Evolutionary conservation across 768 basidiomycete species (phyloP), one percentile per base, ranked within the genome.

Genomic region (Hericium rajendrae): DNA sequence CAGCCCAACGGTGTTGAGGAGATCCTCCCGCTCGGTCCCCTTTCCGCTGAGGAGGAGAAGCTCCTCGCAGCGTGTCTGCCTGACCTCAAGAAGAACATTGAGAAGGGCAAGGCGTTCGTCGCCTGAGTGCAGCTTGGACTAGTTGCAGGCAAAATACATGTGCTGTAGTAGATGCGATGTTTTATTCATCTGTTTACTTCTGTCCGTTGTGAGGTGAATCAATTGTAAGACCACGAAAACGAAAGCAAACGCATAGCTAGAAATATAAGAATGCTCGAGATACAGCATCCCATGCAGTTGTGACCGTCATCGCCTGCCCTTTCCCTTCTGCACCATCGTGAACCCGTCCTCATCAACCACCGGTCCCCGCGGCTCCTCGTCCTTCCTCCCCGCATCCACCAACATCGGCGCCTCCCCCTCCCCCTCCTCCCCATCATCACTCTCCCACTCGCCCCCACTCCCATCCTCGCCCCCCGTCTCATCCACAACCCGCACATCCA

Each of bases 61-160:
- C 79, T 97, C 58, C 76, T 99, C 66, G 86, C 83, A 24, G 93
- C 86, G 37, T 91, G 88, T 78, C 70, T 94, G 66, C 91, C 91
- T 62, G 91, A 93, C 65, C 82, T 99, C 66, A 89, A 90, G 83
- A 94, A 90, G 85, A 97, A 97, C 83, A 95, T 97, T 66, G 89
- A 91, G 74, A 97, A 94, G 85, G 94, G 94, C 74, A 83, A 78
- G 73, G 78, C 80, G 48, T 91, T 91, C 62, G 86, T 81, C 63
- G 80, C 64, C 55, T 63, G 66, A 62, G 55, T 57, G 24, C 62
- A 57, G 57, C 38, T 49, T 46, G 22, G 22, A 53, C 32, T 58
- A 59, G 57, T 53, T 16, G 28, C 48, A 38, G 32, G 22, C 13
- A 62, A 48, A 54, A 51, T 52, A 48, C 38, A 57, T 51, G 28